Percentiles rank a stretch among this genome's conserved stretches.
These are phyloP conservation scores for Mycena indigotica DNA, from an alignment of 768 basidiomycete genomes.

Conservation along the genomic window DNA sequence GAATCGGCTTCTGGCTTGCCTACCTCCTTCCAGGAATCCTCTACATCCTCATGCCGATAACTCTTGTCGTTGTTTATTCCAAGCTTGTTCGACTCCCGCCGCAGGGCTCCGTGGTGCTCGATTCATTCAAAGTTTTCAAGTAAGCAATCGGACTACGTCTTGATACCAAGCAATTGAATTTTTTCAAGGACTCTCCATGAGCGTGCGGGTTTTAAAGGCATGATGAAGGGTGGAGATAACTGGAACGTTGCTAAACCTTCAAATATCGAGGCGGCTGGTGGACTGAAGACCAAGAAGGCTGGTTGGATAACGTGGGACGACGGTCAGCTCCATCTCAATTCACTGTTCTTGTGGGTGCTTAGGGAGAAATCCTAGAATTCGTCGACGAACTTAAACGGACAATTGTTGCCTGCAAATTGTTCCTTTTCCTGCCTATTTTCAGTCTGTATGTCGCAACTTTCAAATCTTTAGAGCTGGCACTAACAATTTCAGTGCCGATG, in stretches of 20 bases:
- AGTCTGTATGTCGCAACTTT: conserved; percentile 16
- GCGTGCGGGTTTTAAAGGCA: conserved; percentile 18
- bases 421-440: conserved; percentile 35
- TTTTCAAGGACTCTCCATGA: conserved; percentile 15
- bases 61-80: conserved; percentile 30
- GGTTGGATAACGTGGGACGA: conserved; percentile 34
- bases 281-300: conserved; percentile 14
- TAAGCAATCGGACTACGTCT: background rate
- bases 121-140: conserved; percentile 28
- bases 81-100: conserved; percentile 35
- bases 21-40: conserved; percentile 26
- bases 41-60: conserved; percentile 35
- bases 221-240: conserved; percentile 29
- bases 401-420: conserved; percentile 34
- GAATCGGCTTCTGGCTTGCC: conserved; percentile 33
- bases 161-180: background rate
- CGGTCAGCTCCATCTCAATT: conserved; percentile 7
- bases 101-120: conserved; percentile 37
- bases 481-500: conserved; percentile 25
- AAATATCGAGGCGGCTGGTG: conserved; percentile 20
- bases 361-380: no score
- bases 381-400: conserved; percentile 36
- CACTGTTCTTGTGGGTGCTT: background rate
- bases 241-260: conserved; percentile 31
- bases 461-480: background rate